phyloP scores from a whole-genome alignment of 768 basidiomycete species.

The Lentinula edodes region DNA sequence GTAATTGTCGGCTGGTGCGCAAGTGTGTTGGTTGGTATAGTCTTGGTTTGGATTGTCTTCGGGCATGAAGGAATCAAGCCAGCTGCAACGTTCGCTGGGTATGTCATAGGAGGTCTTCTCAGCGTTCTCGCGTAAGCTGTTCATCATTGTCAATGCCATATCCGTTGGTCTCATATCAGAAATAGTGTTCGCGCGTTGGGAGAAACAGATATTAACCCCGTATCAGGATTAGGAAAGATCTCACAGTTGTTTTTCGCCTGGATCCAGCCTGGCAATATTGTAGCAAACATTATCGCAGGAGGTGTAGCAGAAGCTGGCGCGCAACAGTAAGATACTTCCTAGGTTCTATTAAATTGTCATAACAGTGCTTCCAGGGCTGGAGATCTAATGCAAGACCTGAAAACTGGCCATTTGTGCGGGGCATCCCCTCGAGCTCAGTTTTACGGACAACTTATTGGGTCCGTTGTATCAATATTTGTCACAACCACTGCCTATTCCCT shows the following conservation, averaged over 20 bases:
- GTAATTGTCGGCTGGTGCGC: constrained; percentile 59
- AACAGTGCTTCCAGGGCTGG: constrained; percentile 57
- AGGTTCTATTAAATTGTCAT: not conserved
- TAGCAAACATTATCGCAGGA: constrained; percentile 97
- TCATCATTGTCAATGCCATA: not conserved
- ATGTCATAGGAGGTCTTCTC: constrained; percentile 75
- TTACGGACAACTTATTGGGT: constrained; percentile 90
- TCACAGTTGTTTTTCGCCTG: constrained; percentile 93
- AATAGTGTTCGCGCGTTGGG: constrained; percentile 86
- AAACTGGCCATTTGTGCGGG: constrained; percentile 89
- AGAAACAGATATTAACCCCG: constrained; percentile 92
- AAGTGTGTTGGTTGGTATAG: constrained; percentile 65
- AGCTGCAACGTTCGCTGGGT: constrained; percentile 89
- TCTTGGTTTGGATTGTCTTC: constrained; percentile 85
- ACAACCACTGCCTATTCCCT: constrained; percentile 84
- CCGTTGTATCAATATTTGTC: constrained; percentile 80
- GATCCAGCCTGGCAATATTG: constrained; percentile 90
- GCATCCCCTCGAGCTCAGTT: constrained; percentile 94
- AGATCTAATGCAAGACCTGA: constrained; percentile 97
- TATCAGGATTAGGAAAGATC: constrained; percentile 91
- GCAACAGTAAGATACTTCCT: constrained; percentile 55
- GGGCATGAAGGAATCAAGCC: constrained; percentile 89
- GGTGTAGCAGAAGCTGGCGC: constrained; percentile 97
- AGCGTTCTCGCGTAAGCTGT: constrained; percentile 77
- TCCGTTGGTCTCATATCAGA: constrained; percentile 5